phyloP scores from a whole-genome alignment of 805 yeast species.

The Scheffersomyces ergatensis region DNA sequence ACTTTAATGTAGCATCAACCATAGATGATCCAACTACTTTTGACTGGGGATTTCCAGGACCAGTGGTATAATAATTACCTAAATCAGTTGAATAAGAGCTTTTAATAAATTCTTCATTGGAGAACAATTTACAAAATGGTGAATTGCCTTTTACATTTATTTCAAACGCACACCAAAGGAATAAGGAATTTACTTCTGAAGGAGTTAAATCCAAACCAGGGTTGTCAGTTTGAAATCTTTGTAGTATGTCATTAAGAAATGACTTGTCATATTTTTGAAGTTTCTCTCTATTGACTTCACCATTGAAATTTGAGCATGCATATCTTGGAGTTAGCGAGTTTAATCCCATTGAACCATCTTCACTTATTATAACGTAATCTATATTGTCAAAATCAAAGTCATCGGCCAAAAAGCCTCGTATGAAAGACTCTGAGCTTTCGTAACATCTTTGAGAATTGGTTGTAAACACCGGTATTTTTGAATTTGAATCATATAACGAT shows the following conservation, averaged over 20 bases:
- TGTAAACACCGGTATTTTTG: constrained; percentile 48
- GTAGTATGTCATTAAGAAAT: constrained; percentile 52
- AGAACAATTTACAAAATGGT: constrained; percentile 66
- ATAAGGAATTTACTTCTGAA: constrained; percentile 50
- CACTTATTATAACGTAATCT: constrained; percentile 43
- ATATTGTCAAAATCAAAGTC: constrained; percentile 26
- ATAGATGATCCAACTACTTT: constrained; percentile 58
- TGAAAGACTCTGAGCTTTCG: constrained; percentile 53
- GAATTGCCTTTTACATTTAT: constrained; percentile 67
- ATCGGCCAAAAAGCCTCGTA: constrained; percentile 55
- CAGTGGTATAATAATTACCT: constrained; percentile 56
- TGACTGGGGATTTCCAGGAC: constrained; percentile 60
- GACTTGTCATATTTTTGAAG: constrained; percentile 7
- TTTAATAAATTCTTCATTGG: constrained; percentile 62
- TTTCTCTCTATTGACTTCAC: constrained; percentile 11
- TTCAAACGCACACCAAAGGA: constrained; percentile 72
- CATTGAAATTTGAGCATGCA: constrained; percentile 38
- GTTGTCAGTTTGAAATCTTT: constrained; percentile 52
- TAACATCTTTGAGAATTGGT: constrained; percentile 54
- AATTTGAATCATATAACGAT: constrained; percentile 36
- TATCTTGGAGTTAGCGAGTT: constrained; percentile 56
- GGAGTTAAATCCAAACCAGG: constrained; percentile 50
- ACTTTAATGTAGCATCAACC: constrained; percentile 44
- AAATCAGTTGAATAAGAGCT: constrained; percentile 62
- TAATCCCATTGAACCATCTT: constrained; percentile 48